Evolutionary conservation across 1,284 basidiomycete genomes (phyloP), one percentile per base, ranked within the genome.

Genomic region (Paramarasmius palmivorus): DNA sequence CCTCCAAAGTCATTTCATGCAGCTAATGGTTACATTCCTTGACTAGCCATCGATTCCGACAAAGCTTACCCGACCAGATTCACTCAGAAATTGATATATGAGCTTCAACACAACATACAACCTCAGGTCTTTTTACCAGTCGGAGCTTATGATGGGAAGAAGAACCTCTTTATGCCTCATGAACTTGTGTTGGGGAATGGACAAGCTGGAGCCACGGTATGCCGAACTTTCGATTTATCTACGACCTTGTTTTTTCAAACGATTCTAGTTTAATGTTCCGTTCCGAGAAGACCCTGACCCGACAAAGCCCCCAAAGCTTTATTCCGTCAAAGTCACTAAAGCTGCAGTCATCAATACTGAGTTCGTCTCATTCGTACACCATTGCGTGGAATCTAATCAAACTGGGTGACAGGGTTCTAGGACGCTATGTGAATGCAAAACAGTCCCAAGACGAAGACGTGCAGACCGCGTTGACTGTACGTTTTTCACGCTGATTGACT

Each of bases 401-500:
- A n/a, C n/a, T n/a, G n/a, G 4, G 15, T 44, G 14, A 15, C 45
- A 83, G 82, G 61, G 71, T 81, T 0, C 66, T 84, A 4, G 57
- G 69, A 7, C 73, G 79, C 0, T 85, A 79, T 59, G 65, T 84
- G 4, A 61, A 70, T 49, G 82, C 81, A 0, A 69, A 76, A 41
- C 79, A 82, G 52, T 76, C 75, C 0, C 75, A 78, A 40, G 83
- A 84, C 45, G 82, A 79, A 54, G 63, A n/a, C n/a, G n/a, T n/a
- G n/a, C n/a, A n/a, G n/a, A n/a, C n/a, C n/a, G n/a, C n/a, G n/a
- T n/a, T n/a, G n/a, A n/a, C n/a, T n/a, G n/a, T n/a, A n/a, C 8
- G 10, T 39, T 56, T 19, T n/a, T n/a, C n/a, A n/a, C n/a, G n/a
- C n/a, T n/a, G n/a, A n/a, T n/a, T n/a, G n/a, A n/a, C n/a, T n/a